phyloP scores from a whole-genome alignment of 176 grass and related monocot genomes.

The Otatea glauca region DNA sequence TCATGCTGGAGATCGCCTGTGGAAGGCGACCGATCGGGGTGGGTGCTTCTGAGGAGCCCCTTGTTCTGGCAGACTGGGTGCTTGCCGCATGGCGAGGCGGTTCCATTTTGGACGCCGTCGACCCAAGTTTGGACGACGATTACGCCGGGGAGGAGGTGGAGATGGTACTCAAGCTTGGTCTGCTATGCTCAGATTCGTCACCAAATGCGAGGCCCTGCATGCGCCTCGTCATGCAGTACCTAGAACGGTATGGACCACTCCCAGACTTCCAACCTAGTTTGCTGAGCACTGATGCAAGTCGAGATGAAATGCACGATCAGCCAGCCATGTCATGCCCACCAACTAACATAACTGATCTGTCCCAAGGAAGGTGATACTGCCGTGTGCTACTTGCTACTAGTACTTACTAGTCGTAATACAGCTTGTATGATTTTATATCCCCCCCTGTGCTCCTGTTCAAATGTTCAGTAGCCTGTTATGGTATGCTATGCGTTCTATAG shows the following conservation, averaged over 20 bases:
- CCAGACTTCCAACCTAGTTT: background rate
- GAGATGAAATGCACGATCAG: too few relatives aligned
- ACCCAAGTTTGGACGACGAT: background rate
- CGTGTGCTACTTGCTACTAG: too few relatives aligned
- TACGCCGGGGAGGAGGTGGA: background rate
- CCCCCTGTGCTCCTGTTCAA: too few relatives aligned
- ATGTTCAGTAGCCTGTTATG: too few relatives aligned
- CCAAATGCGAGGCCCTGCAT: conserved; percentile 1
- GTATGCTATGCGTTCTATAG: too few relatives aligned
- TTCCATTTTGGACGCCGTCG: background rate
- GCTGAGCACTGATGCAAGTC: background rate
- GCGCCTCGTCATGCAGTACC: conserved; percentile 24
- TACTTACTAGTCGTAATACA: too few relatives aligned
- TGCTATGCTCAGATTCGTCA: conserved; percentile 9
- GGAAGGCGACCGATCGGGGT: conserved; percentile 5
- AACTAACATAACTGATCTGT: too few relatives aligned
- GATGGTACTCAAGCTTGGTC: conserved; percentile 23
- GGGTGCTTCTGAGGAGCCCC: background rate
- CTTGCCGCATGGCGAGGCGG: background rate
- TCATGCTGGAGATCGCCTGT: conserved; percentile 19
- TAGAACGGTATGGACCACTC: background rate
- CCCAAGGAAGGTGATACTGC: too few relatives aligned
- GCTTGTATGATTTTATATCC: too few relatives aligned
- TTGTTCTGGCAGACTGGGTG: background rate
- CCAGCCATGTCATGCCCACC: too few relatives aligned